These are phyloP conservation scores for Moniliophthora roreri DNA, from an alignment of 1,284 basidiomycete species.

Conservation along the genomic window DNA sequence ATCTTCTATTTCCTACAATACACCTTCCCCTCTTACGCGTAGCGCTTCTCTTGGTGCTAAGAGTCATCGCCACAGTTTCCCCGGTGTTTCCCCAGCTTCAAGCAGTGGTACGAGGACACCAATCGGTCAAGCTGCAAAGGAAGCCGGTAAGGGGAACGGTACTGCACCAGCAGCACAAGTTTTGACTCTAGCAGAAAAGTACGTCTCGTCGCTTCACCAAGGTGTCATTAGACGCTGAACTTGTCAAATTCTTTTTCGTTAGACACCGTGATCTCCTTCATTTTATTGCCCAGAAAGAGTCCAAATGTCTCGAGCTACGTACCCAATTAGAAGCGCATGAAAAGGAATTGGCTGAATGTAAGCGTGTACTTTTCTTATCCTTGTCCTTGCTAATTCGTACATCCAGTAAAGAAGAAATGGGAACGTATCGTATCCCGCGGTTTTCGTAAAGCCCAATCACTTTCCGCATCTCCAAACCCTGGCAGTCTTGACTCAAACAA, in stretches of 20 bases:
- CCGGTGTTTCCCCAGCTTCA: conserved; percentile 4
- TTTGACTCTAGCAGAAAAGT: conserved; percentile 65
- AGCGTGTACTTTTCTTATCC: conserved; percentile 23
- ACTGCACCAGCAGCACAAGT: conserved; percentile 34
- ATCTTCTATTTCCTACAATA: conserved; percentile 1
- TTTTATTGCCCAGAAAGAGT: conserved; percentile 81
- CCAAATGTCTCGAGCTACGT: conserved; percentile 75
- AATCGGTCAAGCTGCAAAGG: background rate
- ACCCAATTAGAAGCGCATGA: conserved; percentile 70
- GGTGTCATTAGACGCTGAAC: background rate
- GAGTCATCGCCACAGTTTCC: background rate
- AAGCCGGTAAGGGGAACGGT: conserved; percentile 8
- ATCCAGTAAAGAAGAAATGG: conserved; percentile 75
- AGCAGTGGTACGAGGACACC: conserved; percentile 6
- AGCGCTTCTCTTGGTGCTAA: conserved; percentile 7
- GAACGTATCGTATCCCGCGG: conserved; percentile 71
- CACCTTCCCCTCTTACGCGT: conserved; percentile 1
- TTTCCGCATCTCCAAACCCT: background rate
- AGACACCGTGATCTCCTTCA: conserved; percentile 76
- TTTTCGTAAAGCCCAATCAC: conserved; percentile 32
- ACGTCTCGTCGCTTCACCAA: conserved; percentile 11
- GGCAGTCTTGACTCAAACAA: too few species aligned
- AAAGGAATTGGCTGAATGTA: conserved; percentile 64
- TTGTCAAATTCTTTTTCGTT: conserved; percentile 9
- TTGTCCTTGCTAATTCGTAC: background rate